These are phyloP conservation scores for Pseudonitzschia delicatissima DNA, from an alignment of 108 stramenopile species.

Conservation along the genomic window DNA sequence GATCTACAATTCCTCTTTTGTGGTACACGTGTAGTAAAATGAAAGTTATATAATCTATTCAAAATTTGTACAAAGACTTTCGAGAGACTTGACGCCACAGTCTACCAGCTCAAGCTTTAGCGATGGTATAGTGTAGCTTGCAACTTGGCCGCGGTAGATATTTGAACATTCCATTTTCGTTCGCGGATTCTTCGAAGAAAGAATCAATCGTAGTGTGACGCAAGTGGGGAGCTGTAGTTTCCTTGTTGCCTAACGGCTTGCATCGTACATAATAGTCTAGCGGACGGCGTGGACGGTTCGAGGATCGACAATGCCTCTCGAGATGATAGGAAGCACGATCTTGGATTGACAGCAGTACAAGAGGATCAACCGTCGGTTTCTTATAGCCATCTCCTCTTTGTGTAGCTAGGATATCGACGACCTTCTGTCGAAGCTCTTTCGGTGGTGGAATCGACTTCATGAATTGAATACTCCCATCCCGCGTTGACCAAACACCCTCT, in stretches of 20 bases:
- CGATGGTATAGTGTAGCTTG: slow-evolving; percentile 57
- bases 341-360: slow-evolving; percentile 24
- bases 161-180: slow-evolving; percentile 23
- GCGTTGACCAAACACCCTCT: slow-evolving; percentile 55
- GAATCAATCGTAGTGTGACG: slow-evolving; percentile 60
- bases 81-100: slow-evolving; percentile 27
- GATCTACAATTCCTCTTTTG: too few species aligned
- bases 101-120: slow-evolving; percentile 73
- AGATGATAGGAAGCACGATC: slow-evolving; percentile 63
- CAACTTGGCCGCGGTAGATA: slow-evolving; percentile 30
- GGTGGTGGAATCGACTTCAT: slow-evolving; percentile 57
- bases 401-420: slow-evolving; percentile 19
- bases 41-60: too few species aligned
- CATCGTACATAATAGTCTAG: slow-evolving; percentile 68
- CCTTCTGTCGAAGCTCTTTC: slow-evolving; percentile 33
- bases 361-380: background rate
- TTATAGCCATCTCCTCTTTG: slow-evolving; percentile 17
- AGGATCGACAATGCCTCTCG: slow-evolving; percentile 61
- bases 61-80: background rate
- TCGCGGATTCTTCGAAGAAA: slow-evolving; percentile 23
- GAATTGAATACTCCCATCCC: slow-evolving; percentile 46
- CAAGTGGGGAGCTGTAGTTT: slow-evolving; percentile 28
- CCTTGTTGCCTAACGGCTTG: slow-evolving; percentile 57
- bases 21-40: too few species aligned
- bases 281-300: slow-evolving; percentile 21